phyloP scores from a whole-genome alignment of 495 filamentous ascomycete species.

The Tuber indicum region DNA sequence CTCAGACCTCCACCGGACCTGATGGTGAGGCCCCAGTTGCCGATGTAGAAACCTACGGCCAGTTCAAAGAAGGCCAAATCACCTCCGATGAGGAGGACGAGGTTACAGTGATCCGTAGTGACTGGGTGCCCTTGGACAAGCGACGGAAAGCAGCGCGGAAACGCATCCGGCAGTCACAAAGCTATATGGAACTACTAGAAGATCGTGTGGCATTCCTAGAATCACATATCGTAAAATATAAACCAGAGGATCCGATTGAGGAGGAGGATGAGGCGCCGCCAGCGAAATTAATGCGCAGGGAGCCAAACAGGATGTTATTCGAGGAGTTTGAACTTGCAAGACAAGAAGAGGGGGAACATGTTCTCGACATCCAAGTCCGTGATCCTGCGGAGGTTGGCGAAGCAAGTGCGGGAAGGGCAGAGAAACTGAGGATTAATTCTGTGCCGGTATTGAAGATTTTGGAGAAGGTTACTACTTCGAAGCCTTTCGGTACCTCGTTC shows the following conservation, averaged over 20 bases:
- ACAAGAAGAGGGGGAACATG: background rate
- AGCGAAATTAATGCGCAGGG: background rate
- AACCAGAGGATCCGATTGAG: background rate
- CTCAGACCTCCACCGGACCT: background rate
- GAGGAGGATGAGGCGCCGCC: background rate
- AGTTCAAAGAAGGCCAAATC: background rate
- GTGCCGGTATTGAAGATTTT: background rate
- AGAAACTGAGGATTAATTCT: background rate
- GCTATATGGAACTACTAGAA: background rate
- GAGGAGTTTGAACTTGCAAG: background rate
- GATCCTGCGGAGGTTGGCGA: background rate
- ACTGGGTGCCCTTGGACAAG: background rate
- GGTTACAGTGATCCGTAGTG: background rate
- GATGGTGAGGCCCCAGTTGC: background rate
- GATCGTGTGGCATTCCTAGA: background rate
- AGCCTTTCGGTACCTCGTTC: background rate
- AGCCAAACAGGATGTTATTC: background rate
- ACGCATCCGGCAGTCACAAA: background rate
- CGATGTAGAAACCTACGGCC: background rate
- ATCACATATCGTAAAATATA: background rate
- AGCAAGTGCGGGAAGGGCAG: background rate
- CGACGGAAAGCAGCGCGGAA: background rate
- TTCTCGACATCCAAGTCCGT: background rate
- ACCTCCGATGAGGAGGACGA: background rate
- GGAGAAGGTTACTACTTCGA: background rate